These are phyloP conservation scores for Chalciporus piperatus DNA, from an alignment of 768 basidiomycete genomes.

Conservation along the genomic window DNA sequence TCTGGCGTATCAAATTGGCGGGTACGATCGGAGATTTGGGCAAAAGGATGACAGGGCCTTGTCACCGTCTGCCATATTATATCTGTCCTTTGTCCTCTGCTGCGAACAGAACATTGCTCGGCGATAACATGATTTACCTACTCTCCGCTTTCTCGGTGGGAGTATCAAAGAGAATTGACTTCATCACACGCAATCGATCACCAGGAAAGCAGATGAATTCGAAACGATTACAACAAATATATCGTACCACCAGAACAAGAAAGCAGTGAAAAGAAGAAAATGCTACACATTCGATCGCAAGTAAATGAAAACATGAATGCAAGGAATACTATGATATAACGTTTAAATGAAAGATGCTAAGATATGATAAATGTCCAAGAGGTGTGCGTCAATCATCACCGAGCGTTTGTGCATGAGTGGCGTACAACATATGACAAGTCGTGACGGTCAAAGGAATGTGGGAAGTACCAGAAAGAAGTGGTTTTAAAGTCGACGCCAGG, in stretches of 20 bases:
- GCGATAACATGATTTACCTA: too few species aligned
- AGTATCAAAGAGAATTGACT: background rate
- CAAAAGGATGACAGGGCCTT: background rate
- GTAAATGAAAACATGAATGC: constrained; percentile 23
- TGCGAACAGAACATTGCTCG: too few species aligned
- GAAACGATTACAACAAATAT: constrained; percentile 32
- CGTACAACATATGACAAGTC: constrained; percentile 22
- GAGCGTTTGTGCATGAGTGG: constrained; percentile 20
- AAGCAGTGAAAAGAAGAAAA: constrained; percentile 20
- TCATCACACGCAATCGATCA: background rate
- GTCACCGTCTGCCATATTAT: background rate
- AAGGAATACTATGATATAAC: constrained; percentile 31
- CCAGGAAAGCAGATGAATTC: background rate
- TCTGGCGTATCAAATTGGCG: background rate
- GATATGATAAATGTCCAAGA: constrained; percentile 28
- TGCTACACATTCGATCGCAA: constrained; percentile 32
- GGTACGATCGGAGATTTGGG: background rate
- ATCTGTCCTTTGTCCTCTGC: background rate
- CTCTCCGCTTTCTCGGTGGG: background rate
- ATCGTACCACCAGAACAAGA: constrained; percentile 24
- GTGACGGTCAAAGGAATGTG: constrained; percentile 26
- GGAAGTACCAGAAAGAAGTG: constrained; percentile 6
- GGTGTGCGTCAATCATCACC: constrained; percentile 26
- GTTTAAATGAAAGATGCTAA: constrained; percentile 33
- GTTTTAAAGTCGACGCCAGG: constrained; percentile 59